Base-by-base conservation (phyloP, 768 basidiomycete species). In the Lactarius indigo region DNA sequence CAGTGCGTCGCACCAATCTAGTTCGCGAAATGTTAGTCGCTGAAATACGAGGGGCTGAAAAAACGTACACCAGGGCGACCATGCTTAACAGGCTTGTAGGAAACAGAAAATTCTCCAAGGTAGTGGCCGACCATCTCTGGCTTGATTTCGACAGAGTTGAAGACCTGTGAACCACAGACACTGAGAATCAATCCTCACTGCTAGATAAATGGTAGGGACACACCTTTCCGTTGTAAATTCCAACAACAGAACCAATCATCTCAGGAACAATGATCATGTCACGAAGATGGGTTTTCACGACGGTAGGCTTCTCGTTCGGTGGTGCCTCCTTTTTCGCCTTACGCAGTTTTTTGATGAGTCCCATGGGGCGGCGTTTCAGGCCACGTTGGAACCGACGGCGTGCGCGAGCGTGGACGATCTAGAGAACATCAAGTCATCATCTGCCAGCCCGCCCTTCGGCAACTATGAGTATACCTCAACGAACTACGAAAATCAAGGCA, bases 101-200 rank as follows among this genome's bases (percentile, higher is more conserved):
- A 94, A 83, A 92, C 92, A 35, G 92, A 92, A 82, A 92, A 93
- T 82, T 99, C 97, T 70, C 85, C 97, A 76, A 98, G 94, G 83
- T 99, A 98, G 87, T 96, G 96, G 66, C 97, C 97, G 70, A 91
- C 93, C 97, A 99, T 99, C 81, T 99, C 97, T 71, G 97, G 96
- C 84, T 96, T 98, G 84, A 98, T 96, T 82, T 98, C 96, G 70
- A 98, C 94, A 52, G 94, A 89, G 84, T 94, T 94, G 85, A 94
- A 94, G 68, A 90, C 88, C 91, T 93, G 50, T 26, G 20, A 8
- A n/a, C 2, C 26, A 10, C 23, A 44, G 17, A 12, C 2, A 18
- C 70, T 57, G 31, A 47, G 67, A 58, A 47, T 26, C 31, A 35
- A 41, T n/a, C 28, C 57, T 18, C 26, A n/a, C n/a, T 35, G 13